Base-by-base conservation (phyloP, 805 yeast genomes). In the Kodamaea kakaduensis region DNA sequence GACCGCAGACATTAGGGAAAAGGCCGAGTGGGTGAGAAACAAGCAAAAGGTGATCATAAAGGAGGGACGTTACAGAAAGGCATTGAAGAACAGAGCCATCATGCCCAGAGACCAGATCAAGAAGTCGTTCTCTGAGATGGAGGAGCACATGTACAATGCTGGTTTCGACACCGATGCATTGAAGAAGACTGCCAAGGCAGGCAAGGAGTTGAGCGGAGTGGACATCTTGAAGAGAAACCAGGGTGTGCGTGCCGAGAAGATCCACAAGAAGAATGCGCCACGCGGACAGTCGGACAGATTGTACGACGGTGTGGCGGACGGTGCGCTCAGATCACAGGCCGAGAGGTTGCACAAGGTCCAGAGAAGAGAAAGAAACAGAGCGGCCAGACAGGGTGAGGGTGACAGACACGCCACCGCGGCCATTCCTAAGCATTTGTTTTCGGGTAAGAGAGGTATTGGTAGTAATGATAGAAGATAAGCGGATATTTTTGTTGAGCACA, bases 371-470 rank as follows among this genome's bases (percentile, higher is more conserved):
- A 80, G 97, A 70, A 86, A 89, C 67, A 81, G 89, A 71, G 64
- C 72, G 55, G 96, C 97, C 27, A 81, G 95, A 65, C 84, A 79
- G 47, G 96, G 97, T 70, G 99, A 93, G 70, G 84, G 85, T 56
- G 99, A 93, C 67, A 81, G 97, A 65, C 95, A 87, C 61, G 71
- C 78, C 39, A 76, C 88, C 36, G 93, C 84, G 34, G 69, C 85
- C 43, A 64, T 85, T 68, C 96, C 97, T 45, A 90, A 89, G 72
- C 98, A 93, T 68, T 73, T 93, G 75, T 84, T 83, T 71, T 69
- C 87, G 52, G 99, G 99, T 68, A 93, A 93, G 76, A 81, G 98
- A 69, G 95, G 97, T 71, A 79, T 78, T 54, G 97, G 97, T 62
- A 83, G 82, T 62, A 81, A 87, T 45, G 95, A 87, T 62, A 77